Percentiles rank a stretch among this genome's conserved stretches.
These are phyloP conservation scores for Botryosphaeria dothidea DNA, from an alignment of 2,329 filamentous ascomycete genomes.

Conservation along the genomic window DNA sequence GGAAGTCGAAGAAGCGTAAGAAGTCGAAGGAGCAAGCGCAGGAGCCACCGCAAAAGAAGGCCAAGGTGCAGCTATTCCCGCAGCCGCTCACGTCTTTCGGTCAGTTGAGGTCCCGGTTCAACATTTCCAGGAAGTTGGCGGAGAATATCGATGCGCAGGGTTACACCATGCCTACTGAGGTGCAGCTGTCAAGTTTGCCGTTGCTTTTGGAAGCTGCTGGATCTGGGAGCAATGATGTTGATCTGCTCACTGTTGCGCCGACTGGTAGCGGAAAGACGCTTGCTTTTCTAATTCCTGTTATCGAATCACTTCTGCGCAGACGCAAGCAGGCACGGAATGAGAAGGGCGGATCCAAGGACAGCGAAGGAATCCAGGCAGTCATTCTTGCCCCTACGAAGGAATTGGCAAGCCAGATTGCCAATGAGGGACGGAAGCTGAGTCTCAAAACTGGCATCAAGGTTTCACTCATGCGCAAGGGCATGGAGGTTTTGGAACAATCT, in stretches of 20 bases:
- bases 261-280: conserved; percentile 97
- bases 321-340: conserved; percentile 25
- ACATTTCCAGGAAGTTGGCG: conserved; percentile 70
- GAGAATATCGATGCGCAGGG: conserved; percentile 83
- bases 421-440: conserved; percentile 80
- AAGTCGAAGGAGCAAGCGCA: conserved; percentile 38
- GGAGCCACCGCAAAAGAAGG: conserved; percentile 37
- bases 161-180: conserved; percentile 86
- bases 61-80: conserved; percentile 63
- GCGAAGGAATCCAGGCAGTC: conserved; percentile 34
- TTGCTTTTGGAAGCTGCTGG: conserved; percentile 52
- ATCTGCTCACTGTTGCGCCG: conserved; percentile 86
- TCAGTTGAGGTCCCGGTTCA: conserved; percentile 69
- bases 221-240: conserved; percentile 46
- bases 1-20: conserved; percentile 56
- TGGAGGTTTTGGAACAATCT: conserved; percentile 55
- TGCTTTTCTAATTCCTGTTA: conserved; percentile 83
- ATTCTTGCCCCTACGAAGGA: conserved; percentile 54
- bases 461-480: conserved; percentile 81
- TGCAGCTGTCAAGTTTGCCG: conserved; percentile 85
- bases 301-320: conserved; percentile 65
- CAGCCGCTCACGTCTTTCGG: conserved; percentile 77
- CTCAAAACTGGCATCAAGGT: conserved; percentile 76
- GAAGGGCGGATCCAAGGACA: neutral
- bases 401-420: conserved; percentile 52